A percentile compares a stretch with the other conserved stretches of the same genome.
phyloP scores from a whole-genome alignment of 2,329 filamentous ascomycete species.

The Thelonectria rubi region DNA sequence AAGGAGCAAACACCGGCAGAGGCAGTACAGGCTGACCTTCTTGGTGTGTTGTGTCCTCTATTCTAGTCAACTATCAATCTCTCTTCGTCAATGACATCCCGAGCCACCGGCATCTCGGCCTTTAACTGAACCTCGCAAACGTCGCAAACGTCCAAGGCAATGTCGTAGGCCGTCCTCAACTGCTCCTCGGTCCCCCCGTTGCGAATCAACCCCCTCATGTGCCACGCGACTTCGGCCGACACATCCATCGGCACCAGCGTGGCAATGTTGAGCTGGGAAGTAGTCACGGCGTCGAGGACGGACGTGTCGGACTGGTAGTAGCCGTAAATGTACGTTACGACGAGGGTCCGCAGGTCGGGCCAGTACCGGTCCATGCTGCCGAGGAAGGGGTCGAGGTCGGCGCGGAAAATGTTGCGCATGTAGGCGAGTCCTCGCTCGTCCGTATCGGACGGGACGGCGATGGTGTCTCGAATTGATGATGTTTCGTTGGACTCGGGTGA shows the following conservation, averaged over 20 bases:
- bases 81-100: conserved; percentile 37
- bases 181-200: conserved; percentile 36
- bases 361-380: conserved; percentile 38
- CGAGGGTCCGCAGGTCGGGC: conserved; percentile 38
- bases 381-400: conserved; percentile 40
- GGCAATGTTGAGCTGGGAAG: conserved; percentile 39
- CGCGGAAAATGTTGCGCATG: conserved; percentile 42
- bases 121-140: conserved; percentile 34
- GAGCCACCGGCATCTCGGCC: conserved; percentile 35
- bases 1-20: too few relatives aligned
- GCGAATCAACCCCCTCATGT: conserved; percentile 39
- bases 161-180: conserved; percentile 20
- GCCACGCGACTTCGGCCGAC: conserved; percentile 40
- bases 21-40: too few relatives aligned
- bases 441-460: conserved; percentile 27
- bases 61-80: conserved; percentile 22
- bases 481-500: conserved; percentile 34
- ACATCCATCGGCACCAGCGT: conserved; percentile 41
- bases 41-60: not conserved
- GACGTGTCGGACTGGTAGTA: conserved; percentile 41
- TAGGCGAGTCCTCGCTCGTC: conserved; percentile 35
- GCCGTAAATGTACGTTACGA: conserved; percentile 40
- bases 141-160: conserved; percentile 18
- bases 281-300: conserved; percentile 34
- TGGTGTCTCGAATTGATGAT: conserved; percentile 30